Evolutionary conservation across 805 yeast species (phyloP).

Genomic region (Spathaspora hagerdaliae): DNA sequence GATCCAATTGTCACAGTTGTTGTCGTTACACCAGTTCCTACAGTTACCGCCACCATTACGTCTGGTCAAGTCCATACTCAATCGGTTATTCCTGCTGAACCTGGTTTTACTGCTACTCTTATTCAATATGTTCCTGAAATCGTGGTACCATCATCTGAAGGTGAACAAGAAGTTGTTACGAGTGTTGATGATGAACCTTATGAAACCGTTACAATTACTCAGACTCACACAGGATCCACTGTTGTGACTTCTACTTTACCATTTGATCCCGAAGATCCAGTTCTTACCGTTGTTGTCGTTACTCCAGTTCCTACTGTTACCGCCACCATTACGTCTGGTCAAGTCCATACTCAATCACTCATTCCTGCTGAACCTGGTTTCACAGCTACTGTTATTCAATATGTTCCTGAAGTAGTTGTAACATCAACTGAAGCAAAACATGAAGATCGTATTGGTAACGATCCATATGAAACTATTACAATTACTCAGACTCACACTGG

Average conservation of each 20-base stretch:
- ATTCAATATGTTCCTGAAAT: slow-evolving; percentile 6
- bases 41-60: slow-evolving; percentile 13
- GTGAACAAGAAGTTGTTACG: no score
- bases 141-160: no score
- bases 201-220: no score
- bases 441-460: no score
- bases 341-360: background rate
- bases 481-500: no score
- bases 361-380: background rate
- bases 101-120: slow-evolving; percentile 16
- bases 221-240: no score
- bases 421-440: no score
- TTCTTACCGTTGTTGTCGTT: slow-evolving; percentile 1
- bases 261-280: no score
- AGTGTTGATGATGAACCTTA: no score
- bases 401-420: background rate
- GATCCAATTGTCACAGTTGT: slow-evolving; percentile 24
- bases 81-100: slow-evolving; percentile 7
- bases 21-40: slow-evolving; percentile 17
- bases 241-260: no score
- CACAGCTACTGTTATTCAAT: background rate
- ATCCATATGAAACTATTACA: no score
- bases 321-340: background rate
- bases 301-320: slow-evolving; percentile 7
- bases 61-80: slow-evolving; percentile 9